Evolutionary conservation across 768 basidiomycete species (phyloP).

Genomic region (Lactifluus rugatus): DNA sequence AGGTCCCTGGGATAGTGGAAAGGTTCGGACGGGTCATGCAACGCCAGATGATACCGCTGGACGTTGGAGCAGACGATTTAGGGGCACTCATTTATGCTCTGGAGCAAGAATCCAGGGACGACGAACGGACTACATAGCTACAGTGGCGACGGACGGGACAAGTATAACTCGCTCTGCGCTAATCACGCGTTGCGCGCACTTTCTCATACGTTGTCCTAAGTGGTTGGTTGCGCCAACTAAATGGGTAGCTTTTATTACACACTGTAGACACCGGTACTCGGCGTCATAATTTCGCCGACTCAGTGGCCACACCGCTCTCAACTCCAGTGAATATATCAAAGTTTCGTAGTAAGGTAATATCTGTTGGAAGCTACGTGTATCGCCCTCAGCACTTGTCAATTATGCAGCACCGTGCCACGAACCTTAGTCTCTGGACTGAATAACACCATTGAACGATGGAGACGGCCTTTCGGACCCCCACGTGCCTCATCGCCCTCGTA

Average conservation of each 20-base stretch:
- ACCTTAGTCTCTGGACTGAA: constrained; percentile 40
- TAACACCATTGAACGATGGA: constrained; percentile 48
- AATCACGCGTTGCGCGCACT: neutral
- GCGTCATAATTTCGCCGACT: constrained; percentile 3
- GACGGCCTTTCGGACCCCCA: constrained; percentile 47
- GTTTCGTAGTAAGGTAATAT: constrained; percentile 49
- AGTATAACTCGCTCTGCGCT: neutral
- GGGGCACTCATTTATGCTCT: constrained; percentile 21
- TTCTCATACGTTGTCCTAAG: too few relatives aligned
- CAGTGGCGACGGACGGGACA: neutral
- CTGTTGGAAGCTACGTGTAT: constrained; percentile 35
- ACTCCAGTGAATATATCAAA: constrained; percentile 56
- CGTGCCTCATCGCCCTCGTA: constrained; percentile 66
- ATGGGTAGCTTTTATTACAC: too few relatives aligned
- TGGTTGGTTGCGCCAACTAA: neutral
- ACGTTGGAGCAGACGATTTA: constrained; percentile 19
- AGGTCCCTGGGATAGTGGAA: constrained; percentile 38
- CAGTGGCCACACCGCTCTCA: neutral
- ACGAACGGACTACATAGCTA: constrained; percentile 13
- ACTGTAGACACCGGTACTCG: neutral
- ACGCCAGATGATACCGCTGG: constrained; percentile 25
- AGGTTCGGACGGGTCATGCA: constrained; percentile 25
- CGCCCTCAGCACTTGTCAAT: neutral
- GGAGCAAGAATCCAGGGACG: constrained; percentile 21
- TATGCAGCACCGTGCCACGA: constrained; percentile 22